These are phyloP conservation scores for Arabis alpina DNA, from an alignment of 345 rosid species.

Conservation along the genomic window DNA sequence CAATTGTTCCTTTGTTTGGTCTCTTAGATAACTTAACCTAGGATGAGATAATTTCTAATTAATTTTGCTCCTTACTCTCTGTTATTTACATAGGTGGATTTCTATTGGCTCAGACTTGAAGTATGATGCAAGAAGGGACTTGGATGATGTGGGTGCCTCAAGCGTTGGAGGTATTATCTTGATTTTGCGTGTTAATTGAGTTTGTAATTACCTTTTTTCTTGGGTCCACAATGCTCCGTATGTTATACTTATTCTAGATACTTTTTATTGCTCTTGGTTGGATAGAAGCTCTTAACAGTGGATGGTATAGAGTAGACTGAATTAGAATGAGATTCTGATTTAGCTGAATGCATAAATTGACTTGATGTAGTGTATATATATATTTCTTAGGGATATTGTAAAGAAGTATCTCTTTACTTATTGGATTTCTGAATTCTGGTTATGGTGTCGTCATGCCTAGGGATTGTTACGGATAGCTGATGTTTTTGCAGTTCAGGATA, in stretches of 20 bases:
- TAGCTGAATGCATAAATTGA: too few relatives aligned
- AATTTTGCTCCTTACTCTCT: conserved; percentile 28
- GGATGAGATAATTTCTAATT: conserved; percentile 19
- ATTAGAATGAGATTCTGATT: conserved; percentile 6
- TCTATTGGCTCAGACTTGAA: conserved; percentile 98
- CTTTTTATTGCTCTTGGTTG: conserved; percentile 21
- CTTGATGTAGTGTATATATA: too few relatives aligned
- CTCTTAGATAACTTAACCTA: conserved; percentile 9
- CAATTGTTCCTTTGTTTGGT: conserved; percentile 3
- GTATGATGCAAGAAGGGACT: conserved; percentile 94
- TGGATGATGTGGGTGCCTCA: conserved; percentile 94
- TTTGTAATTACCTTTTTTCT: conserved; percentile 6
- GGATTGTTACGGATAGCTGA: conserved; percentile 30
- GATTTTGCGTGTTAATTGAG: conserved; percentile 14
- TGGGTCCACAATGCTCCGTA: conserved; percentile 17
- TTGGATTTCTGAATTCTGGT: conserved; percentile 9
- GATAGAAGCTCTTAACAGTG: conserved; percentile 4
- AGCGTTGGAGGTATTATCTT: conserved; percentile 65
- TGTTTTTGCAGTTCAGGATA: conserved; percentile 30
- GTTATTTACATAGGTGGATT: conserved; percentile 78
- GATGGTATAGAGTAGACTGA: conserved; percentile 21
- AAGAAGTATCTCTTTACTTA: conserved; percentile 24
- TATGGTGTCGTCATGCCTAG: conserved; percentile 29
- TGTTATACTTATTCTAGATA: conserved; percentile 16
- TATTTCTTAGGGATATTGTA: not conserved